A percentile compares a stretch with the other conserved stretches of the same genome.
Evolutionary conservation across 495 filamentous ascomycete genomes (phyloP).

Genomic region (Aspergillus hancockii): DNA sequence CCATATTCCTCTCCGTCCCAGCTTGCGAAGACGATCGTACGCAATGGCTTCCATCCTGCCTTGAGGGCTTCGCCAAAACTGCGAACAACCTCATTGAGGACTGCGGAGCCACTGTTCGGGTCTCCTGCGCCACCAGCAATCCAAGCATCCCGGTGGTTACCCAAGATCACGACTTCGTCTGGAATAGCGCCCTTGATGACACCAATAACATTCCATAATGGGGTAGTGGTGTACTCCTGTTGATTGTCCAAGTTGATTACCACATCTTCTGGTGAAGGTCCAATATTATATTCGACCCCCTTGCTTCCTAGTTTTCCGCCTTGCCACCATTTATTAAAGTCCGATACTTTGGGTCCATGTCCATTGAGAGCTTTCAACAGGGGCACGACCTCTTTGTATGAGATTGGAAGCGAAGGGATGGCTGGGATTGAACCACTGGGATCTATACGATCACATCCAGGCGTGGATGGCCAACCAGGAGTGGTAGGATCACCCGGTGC

Average conservation of each 20-base stretch:
- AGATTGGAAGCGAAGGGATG: slow-evolving; percentile 92
- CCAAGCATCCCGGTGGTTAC: slow-evolving; percentile 96
- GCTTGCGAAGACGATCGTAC: slow-evolving; percentile 74
- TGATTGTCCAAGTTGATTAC: slow-evolving; percentile 82
- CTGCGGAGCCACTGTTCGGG: slow-evolving; percentile 85
- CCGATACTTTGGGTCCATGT: slow-evolving; percentile 73
- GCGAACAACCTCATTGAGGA: slow-evolving; percentile 82
- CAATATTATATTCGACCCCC: slow-evolving; percentile 88
- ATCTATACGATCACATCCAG: slow-evolving; percentile 77
- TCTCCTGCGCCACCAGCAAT: slow-evolving; percentile 83
- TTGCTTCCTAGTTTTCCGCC: slow-evolving; percentile 75
- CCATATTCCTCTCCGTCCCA: slow-evolving; percentile 80
- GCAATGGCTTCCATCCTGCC: slow-evolving; percentile 82
- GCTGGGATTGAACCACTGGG: slow-evolving; percentile 68
- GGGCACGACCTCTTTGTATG: slow-evolving; percentile 81
- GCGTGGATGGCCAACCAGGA: slow-evolving; percentile 90
- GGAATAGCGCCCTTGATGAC: slow-evolving; percentile 87
- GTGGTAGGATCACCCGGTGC: slow-evolving; percentile 77
- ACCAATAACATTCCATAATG: slow-evolving; percentile 94
- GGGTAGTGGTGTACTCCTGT: slow-evolving; percentile 86
- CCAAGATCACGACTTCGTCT: slow-evolving; percentile 87
- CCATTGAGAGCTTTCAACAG: slow-evolving; percentile 88
- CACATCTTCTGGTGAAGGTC: slow-evolving; percentile 75
- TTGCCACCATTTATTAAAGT: slow-evolving; percentile 73
- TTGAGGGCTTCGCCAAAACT: slow-evolving; percentile 75